Evolutionary conservation across 495 filamentous ascomycete species (phyloP), one percentile per base, ranked within the genome.

Genomic region (Aspergillus ostianus): DNA sequence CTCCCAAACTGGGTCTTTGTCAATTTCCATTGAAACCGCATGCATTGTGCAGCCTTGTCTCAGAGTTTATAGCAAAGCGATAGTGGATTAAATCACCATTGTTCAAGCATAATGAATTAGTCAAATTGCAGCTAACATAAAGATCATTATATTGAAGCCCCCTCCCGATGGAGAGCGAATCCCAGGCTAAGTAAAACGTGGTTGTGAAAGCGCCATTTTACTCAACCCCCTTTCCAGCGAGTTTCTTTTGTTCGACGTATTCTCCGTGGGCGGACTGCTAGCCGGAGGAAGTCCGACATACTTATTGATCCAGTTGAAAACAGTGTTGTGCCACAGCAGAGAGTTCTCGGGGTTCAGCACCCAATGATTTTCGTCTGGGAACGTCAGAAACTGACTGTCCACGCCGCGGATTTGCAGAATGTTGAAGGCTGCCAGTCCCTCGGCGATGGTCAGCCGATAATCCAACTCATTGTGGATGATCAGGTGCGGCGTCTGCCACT

Each of bases 391-490:
- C 30, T 73, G 73, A 51, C 78, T 82, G 9, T 80, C 71, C 18
- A 83, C 68, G 4, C 75, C 77, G 19, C 68, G 73, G 67, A 75
- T 84, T 76, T 98, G 93, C 47, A 98, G 77, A 17, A 93, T 86
- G 62, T 97, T 94, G 71, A 98, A 97, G 17, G 90, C 87, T 1
- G 92, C 85, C 27, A 97, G 73, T 0, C 93, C 93, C 69, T 97
- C 93, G 3, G 79, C 76, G 47, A 97, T 86, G 0, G 92, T 89
- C 32, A 98, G 75, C 17, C 93, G 84, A 70, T 96, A 98, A 72
- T 98, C 93, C 19, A 96, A 81, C 66, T 94, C 92, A 69, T 86
- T 93, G 74, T 97, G 93, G 56, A 98, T 93, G 62, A 97, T 83
- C 59, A 95, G 77, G 68, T 93, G 85, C 10, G 93, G 93, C 7